Percentiles rank a stretch among this genome's conserved stretches.
These are phyloP conservation scores for Aspergillus pseudotamarii DNA, from an alignment of 2,329 filamentous ascomycete species.

Conservation along the genomic window DNA sequence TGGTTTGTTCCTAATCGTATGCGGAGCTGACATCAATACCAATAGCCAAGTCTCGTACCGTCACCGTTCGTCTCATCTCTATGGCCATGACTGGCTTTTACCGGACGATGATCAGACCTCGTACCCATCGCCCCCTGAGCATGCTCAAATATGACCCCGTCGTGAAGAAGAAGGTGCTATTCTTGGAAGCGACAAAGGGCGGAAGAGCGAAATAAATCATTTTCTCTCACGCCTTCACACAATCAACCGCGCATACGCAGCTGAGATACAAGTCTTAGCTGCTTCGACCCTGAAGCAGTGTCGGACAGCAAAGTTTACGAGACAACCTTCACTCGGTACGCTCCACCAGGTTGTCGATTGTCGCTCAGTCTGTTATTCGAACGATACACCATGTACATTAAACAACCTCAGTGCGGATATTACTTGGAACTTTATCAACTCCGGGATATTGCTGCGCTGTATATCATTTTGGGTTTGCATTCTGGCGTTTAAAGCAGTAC, in stretches of 20 bases:
- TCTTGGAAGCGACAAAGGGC: slow-evolving; percentile 88
- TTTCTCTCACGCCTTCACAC: neutral
- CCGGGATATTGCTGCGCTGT: slow-evolving; percentile 16
- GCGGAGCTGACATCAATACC: slow-evolving; percentile 14
- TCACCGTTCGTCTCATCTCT: slow-evolving; percentile 90
- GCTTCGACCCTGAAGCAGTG: neutral
- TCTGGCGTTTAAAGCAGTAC: slow-evolving; percentile 30
- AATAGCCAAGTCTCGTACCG: slow-evolving; percentile 84
- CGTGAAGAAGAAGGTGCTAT: slow-evolving; percentile 92
- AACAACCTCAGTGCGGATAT: slow-evolving; percentile 15
- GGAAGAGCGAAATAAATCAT: slow-evolving; percentile 52
- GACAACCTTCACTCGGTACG: neutral
- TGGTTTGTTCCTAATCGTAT: neutral
- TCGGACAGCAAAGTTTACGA: neutral
- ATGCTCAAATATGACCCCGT: slow-evolving; percentile 99
- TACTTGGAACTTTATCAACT: slow-evolving; percentile 1
- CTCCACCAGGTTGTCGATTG: neutral
- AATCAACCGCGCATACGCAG: neutral
- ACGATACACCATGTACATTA: slow-evolving; percentile 30
- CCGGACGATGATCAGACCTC: slow-evolving; percentile 83
- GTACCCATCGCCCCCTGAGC: slow-evolving; percentile 80
- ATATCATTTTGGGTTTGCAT: slow-evolving; percentile 26
- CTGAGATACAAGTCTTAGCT: neutral
- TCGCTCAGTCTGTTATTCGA: slow-evolving; percentile 8
- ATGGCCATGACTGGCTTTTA: slow-evolving; percentile 99